Evolutionary conservation across 1,284 basidiomycete genomes (phyloP).

Genomic region (Takashimella koratensis): DNA sequence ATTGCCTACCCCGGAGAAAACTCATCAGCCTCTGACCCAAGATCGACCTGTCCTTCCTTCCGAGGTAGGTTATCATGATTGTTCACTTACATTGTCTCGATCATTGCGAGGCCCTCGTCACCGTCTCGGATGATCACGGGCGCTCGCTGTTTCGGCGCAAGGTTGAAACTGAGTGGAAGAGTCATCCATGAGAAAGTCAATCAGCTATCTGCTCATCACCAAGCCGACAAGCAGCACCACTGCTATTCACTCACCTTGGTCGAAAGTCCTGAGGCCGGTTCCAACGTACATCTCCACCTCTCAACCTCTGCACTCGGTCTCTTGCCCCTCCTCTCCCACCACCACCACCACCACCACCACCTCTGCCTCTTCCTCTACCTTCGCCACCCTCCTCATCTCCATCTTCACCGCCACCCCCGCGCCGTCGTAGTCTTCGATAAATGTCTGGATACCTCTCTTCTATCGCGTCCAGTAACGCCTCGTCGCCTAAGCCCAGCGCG

Average conservation of each 20-base stretch:
- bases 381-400: slow-evolving; percentile 4
- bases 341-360: not conserved
- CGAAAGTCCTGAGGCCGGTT: slow-evolving; percentile 36
- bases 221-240: not conserved
- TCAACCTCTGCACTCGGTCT: not conserved
- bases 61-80: too few species aligned
- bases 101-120: slow-evolving; percentile 53
- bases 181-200: slow-evolving; percentile 3
- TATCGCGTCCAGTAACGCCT: slow-evolving; percentile 32
- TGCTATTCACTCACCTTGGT: slow-evolving; percentile 21
- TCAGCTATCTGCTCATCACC: slow-evolving; percentile 4
- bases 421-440: not conserved
- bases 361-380: not conserved
- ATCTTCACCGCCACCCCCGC: not conserved
- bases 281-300: slow-evolving; percentile 31
- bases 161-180: slow-evolving; percentile 36
- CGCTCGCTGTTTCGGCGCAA: slow-evolving; percentile 40
- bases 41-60: too few species aligned
- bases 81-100: slow-evolving; percentile 44
- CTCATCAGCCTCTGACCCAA: too few species aligned
- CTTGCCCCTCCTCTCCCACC: not conserved
- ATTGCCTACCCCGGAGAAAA: too few species aligned
- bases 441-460: slow-evolving; percentile 11
- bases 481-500: slow-evolving; percentile 36
- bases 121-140: slow-evolving; percentile 36